phyloP scores from a whole-genome alignment of 306 rosid species.

The Cucumis hystrix region DNA sequence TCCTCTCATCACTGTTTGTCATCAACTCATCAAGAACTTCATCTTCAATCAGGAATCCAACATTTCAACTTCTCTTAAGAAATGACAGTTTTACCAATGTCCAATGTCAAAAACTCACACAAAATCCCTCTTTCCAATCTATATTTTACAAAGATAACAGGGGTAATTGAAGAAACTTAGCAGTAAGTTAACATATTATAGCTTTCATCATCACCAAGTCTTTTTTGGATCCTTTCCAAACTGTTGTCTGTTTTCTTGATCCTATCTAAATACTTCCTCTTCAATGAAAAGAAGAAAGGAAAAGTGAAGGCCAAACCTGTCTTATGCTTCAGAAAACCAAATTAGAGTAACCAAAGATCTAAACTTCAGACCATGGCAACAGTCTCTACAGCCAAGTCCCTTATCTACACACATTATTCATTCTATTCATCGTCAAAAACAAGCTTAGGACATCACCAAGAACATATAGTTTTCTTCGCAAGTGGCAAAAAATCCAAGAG shows the following conservation, averaged over 20 bases:
- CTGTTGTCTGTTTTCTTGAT: slow-evolving; percentile 12
- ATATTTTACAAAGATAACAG: slow-evolving; percentile 27
- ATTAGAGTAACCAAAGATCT: slow-evolving; percentile 8
- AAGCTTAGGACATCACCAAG: slow-evolving; percentile 44
- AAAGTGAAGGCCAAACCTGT: not conserved
- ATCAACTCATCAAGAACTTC: slow-evolving; percentile 31
- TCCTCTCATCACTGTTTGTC: slow-evolving; percentile 24
- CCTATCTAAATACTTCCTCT: slow-evolving; percentile 8
- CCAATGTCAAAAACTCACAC: not conserved
- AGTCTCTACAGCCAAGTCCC: slow-evolving; percentile 63
- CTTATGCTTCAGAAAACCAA: slow-evolving; percentile 5
- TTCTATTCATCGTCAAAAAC: slow-evolving; percentile 50
- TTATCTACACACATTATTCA: slow-evolving; percentile 47
- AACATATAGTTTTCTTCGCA: slow-evolving; percentile 50
- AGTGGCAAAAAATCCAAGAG: slow-evolving; percentile 16
- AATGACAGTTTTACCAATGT: not conserved
- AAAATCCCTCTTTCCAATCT: slow-evolving; percentile 4
- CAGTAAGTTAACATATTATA: slow-evolving; percentile 16
- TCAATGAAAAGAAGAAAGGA: not conserved
- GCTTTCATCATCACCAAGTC: slow-evolving; percentile 4
- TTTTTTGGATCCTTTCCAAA: slow-evolving; percentile 8
- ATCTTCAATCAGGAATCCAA: slow-evolving; percentile 1
- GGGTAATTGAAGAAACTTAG: slow-evolving; percentile 47
- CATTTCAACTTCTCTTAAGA: not conserved
- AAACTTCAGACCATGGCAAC: slow-evolving; percentile 49